These are phyloP conservation scores for Paraurostyla sp. DNA, from an alignment of 73 alveolate species.

Conservation along the genomic window DNA sequence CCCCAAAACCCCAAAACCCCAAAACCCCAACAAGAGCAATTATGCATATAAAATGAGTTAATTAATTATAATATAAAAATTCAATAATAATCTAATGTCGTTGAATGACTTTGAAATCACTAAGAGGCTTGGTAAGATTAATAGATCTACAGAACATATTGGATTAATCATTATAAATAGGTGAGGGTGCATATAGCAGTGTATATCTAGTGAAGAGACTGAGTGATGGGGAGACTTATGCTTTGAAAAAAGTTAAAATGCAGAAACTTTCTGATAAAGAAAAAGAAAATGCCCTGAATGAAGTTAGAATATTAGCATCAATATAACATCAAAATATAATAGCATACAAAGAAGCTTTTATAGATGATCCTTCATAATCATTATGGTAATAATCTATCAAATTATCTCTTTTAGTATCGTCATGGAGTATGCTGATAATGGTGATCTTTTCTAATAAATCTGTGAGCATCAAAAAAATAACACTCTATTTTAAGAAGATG, in stretches of 20 bases:
- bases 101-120: slow-evolving; percentile 58
- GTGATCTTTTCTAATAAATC: slow-evolving; percentile 72
- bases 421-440: slow-evolving; percentile 81
- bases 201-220: slow-evolving; percentile 53
- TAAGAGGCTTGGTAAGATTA: slow-evolving; percentile 48
- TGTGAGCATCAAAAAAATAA: slow-evolving; percentile 63
- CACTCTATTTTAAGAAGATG: slow-evolving; percentile 66
- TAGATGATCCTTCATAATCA: slow-evolving; percentile 52
- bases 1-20: too few relatives aligned
- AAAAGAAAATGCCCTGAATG: slow-evolving; percentile 58
- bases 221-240: slow-evolving; percentile 46
- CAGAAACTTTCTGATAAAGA: slow-evolving; percentile 53
- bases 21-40: too few relatives aligned
- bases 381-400: slow-evolving; percentile 31
- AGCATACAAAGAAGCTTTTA: slow-evolving; percentile 64
- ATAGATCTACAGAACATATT: neutral
- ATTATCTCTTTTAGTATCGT: slow-evolving; percentile 54
- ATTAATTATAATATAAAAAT: neutral
- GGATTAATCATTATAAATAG: neutral
- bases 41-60: too few relatives aligned
- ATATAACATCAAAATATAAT: slow-evolving; percentile 48
- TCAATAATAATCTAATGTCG: slow-evolving; percentile 13
- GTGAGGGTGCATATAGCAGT: slow-evolving; percentile 66
- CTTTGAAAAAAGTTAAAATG: slow-evolving; percentile 56
- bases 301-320: slow-evolving; percentile 59